These are phyloP conservation scores for Cylindrotheca closterium DNA, from an alignment of 108 stramenopile species.

Conservation along the genomic window DNA sequence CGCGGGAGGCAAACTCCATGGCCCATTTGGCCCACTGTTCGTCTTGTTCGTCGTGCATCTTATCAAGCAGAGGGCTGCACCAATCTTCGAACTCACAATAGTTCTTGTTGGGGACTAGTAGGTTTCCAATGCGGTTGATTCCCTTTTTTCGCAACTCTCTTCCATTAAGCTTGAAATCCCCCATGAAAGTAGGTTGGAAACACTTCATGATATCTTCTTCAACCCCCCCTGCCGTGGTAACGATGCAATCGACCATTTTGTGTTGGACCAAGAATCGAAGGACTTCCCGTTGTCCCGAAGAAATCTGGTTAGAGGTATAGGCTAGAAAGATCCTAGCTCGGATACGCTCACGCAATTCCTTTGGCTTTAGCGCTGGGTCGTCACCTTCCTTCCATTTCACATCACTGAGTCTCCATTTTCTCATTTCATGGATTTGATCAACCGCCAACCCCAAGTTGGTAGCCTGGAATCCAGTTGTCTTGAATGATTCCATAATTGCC, in stretches of 20 bases:
- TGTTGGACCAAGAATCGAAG: slow-evolving; percentile 92
- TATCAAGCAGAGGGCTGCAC: slow-evolving; percentile 88
- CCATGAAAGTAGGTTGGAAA: slow-evolving; percentile 95
- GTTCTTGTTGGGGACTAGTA: slow-evolving; percentile 96
- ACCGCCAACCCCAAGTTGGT: slow-evolving; percentile 94
- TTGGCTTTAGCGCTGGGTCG: slow-evolving; percentile 68
- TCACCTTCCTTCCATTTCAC: slow-evolving; percentile 77
- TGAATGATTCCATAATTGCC: slow-evolving; percentile 68
- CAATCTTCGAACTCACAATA: slow-evolving; percentile 99
- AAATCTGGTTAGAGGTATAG: slow-evolving; percentile 98
- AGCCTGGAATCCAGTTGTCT: slow-evolving; percentile 93
- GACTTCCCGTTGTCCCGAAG: slow-evolving; percentile 96
- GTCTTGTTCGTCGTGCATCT: slow-evolving; percentile 98
- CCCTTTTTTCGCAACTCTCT: slow-evolving; percentile 89
- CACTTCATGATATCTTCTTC: slow-evolving; percentile 99
- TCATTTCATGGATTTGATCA: slow-evolving; percentile 93
- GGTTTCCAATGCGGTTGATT: slow-evolving; percentile 96
- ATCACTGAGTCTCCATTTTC: slow-evolving; percentile 90
- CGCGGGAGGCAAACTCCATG: slow-evolving; percentile 18
- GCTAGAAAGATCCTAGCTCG: slow-evolving; percentile 94
- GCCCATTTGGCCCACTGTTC: slow-evolving; percentile 49
- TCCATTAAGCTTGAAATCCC: slow-evolving; percentile 91
- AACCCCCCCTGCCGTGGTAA: slow-evolving; percentile 98
- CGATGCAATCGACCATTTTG: slow-evolving; percentile 95
- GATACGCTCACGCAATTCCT: slow-evolving; percentile 57